Percentiles rank a stretch among this genome's conserved stretches.
Conservation (phyloP, 371 early-diverging fungal species). For the Conidiobolus incongruus region DNA sequence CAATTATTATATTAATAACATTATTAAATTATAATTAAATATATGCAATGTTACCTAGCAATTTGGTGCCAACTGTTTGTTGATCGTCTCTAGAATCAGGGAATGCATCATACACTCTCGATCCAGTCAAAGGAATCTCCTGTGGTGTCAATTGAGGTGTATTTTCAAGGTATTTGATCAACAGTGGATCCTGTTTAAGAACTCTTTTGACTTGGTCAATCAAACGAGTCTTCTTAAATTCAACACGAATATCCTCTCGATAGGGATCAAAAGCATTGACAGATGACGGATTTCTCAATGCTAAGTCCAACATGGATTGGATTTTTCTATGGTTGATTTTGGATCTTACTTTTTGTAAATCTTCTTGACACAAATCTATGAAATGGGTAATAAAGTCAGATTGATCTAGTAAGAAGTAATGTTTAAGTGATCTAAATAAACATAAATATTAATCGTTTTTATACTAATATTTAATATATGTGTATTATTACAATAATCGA, state of each 20-base stretch:
- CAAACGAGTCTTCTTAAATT: conserved; percentile 29
- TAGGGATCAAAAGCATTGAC: conserved; percentile 54
- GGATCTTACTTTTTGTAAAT: conserved; percentile 34
- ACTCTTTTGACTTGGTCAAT: too few species aligned
- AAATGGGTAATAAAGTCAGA: conserved; percentile 86
- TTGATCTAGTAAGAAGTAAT: conserved; percentile 76
- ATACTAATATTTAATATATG: neutral
- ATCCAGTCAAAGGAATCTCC: neutral
- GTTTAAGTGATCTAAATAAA: conserved; percentile 57
- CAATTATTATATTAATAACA: neutral
- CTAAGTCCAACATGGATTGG: conserved; percentile 67
- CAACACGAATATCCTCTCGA: conserved; percentile 62
- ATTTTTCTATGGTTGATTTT: conserved; percentile 48
- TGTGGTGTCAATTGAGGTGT: neutral
- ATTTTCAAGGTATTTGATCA: conserved; percentile 28
- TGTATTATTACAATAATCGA: conserved; percentile 29
- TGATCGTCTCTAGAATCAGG: neutral
- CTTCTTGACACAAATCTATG: conserved; percentile 57
- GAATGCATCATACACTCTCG: neutral
- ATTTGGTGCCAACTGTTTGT: conserved; percentile 1
- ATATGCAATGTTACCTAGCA: conserved; percentile 4
- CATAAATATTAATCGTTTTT: neutral
- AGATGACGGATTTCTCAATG: conserved; percentile 65
- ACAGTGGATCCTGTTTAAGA: conserved; percentile 22
- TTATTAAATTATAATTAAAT: conserved; percentile 1